Base-by-base conservation (phyloP, 2,329 filamentous ascomycete species). In the Penicillium occitanis region DNA sequence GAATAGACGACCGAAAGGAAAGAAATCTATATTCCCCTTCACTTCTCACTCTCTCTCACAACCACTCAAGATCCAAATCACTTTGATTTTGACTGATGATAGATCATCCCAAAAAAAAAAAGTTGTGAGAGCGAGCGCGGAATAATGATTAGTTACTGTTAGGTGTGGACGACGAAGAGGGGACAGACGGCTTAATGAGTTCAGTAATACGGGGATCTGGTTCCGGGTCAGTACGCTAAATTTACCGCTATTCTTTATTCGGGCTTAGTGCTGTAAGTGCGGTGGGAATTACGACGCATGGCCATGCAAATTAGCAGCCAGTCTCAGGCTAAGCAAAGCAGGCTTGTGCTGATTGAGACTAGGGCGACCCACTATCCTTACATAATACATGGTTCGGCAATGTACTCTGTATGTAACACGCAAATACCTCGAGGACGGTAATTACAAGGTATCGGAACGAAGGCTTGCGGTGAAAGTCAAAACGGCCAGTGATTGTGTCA, bases 121-220 rank as follows among this genome's bases (percentile, higher is more conserved):
- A 62, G 61, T 42, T 62, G 53, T 37, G 33, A 57, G 53, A 57
- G 53, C 10, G 51, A 55, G 51, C 28, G 51, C 30, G 51, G 30
- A 53, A 62, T 14, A 60, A 40, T 22, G 42, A 60, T 55, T 55
- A 51, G 44, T 63, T 55, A 63, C 40, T 63, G 28, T 17, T 35
- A 33, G 48, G 35, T 40, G 50, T 19, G 59, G 50, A 61, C 50
- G 57, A 25, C n/a, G 59, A 63, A 40, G 64, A 63, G 59, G 64
- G 64, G 59, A 63, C 48, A 19, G 28, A 51, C 59, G 64, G 64
- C 42, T 61, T 59, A 59, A 57, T 62, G 64, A 53, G 44, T 35
- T 17, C 25, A 44, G 44, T 66, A 66, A 66, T 66, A 66, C 64
- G 48, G 64, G 64, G 58, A 66, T 66, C 58, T 61, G 48, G 53